phyloP scores from a whole-genome alignment of 257 asterid genomes.

The Salvia splendens region DNA sequence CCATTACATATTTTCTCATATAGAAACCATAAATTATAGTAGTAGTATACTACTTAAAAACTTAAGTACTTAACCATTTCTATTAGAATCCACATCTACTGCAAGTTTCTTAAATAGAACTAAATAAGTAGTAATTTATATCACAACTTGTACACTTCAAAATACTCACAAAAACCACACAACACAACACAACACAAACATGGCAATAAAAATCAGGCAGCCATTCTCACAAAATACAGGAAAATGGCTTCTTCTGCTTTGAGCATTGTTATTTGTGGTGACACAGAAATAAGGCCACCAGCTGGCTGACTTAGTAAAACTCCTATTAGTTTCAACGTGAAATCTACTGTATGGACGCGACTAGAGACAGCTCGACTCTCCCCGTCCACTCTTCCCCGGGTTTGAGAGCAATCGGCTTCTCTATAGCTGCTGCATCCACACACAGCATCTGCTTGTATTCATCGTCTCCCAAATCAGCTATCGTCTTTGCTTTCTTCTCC shows the following conservation, averaged over 20 bases:
- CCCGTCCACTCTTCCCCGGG: slow-evolving; percentile 93
- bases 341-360: slow-evolving; percentile 42
- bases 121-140: not conserved
- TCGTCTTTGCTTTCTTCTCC: slow-evolving; percentile 68
- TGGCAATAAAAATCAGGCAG: slow-evolving; percentile 14
- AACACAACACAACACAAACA: slow-evolving; percentile 15
- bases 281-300: slow-evolving; percentile 44
- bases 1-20: too few relatives aligned
- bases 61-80: too few relatives aligned
- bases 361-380: slow-evolving; percentile 52
- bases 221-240: slow-evolving; percentile 25
- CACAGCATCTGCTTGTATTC: slow-evolving; percentile 83
- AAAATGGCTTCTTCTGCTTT: slow-evolving; percentile 24
- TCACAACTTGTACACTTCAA: not conserved
- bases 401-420: slow-evolving; percentile 65
- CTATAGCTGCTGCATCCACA: slow-evolving; percentile 78
- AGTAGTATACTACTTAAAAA: too few relatives aligned
- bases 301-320: slow-evolving; percentile 11
- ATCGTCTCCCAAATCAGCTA: slow-evolving; percentile 68
- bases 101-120: not conserved
- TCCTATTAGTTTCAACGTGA: slow-evolving; percentile 10
- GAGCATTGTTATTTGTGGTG: slow-evolving; percentile 34
- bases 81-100: not conserved
- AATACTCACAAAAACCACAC: slow-evolving; percentile 9
- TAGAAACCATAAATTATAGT: too few relatives aligned